Evolutionary conservation across 2,329 filamentous ascomycete genomes (phyloP), one percentile per base, ranked within the genome.

Genomic region (Neurospora crassa): DNA sequence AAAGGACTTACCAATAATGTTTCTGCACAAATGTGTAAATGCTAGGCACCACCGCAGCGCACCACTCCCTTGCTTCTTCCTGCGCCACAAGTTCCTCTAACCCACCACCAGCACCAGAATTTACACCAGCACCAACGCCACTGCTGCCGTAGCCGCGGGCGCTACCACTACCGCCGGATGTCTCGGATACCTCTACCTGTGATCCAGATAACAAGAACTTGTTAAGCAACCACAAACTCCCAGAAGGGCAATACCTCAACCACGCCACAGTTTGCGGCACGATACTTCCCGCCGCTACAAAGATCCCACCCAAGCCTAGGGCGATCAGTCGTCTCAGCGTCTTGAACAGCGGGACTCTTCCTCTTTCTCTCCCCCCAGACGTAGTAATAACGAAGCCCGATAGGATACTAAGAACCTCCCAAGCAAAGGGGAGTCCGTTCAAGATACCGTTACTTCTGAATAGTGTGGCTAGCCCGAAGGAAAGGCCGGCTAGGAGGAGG

Each of bases 1-100:
- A 11, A 40, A 40, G 70, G 18, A 80, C 89, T 80, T 85, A 97
- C 94, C 96, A 99, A 81, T 99, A 98, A 77, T 92, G 85, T 67
- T 86, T 85, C 79, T 99, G 96, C 2, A 98, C 95, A 84, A 92
- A 98, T 0, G 89, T 86, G 81, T 97, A 98, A 72, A 99, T 94
- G 79, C 93, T 97, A 4, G 96, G 96, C 14, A 94, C 74, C n/a
- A 82, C 79, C 20, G 83, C 85, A 24, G 80, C 78, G 79, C 96
- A 99, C 96, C 96, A 99, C 4, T 37, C 53, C 14, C 53, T 63
- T 16, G 53, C 53, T 63, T 63, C 53, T 11, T 34, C 53, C 1
- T n/a, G 53, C 6, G 14, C 7, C 53, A 63, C 53, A 63, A 63
- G 53, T 37, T 8, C 53, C 24, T 34, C 53, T 5, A 63, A 3